These are phyloP conservation scores for Talaromyces piceae DNA, from an alignment of 2,329 filamentous ascomycete genomes.

Conservation along the genomic window DNA sequence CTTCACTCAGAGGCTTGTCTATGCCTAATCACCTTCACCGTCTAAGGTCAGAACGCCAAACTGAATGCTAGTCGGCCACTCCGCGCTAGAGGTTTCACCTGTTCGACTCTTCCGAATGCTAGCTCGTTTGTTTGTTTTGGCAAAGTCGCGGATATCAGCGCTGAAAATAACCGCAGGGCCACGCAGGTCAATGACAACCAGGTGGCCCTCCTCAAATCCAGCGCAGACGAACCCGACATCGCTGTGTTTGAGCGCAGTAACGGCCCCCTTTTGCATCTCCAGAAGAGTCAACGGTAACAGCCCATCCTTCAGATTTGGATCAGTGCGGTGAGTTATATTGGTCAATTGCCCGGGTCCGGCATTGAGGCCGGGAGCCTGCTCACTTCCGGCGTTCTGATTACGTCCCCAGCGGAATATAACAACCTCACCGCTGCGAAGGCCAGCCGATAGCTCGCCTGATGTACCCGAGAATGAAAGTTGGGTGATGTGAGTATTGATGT, in stretches of 20 bases:
- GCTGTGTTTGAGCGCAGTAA: conserved; percentile 75
- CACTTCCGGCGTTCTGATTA: conserved; percentile 65
- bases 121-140: conserved; percentile 62
- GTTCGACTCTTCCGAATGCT: conserved; percentile 57
- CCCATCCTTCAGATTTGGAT: conserved; percentile 68
- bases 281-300: conserved; percentile 73
- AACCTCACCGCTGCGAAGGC: conserved; percentile 74
- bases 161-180: conserved; percentile 79
- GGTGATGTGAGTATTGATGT: conserved; percentile 67
- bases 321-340: conserved; percentile 64
- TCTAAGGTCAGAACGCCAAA: conserved; percentile 93
- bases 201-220: conserved; percentile 72
- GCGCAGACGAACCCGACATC: conserved; percentile 87
- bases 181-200: conserved; percentile 79
- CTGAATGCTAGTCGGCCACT: conserved; percentile 76
- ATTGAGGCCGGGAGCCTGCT: conserved; percentile 46
- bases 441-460: conserved; percentile 78
- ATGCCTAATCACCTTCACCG: conserved; percentile 55
- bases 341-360: conserved; percentile 63
- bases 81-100: conserved; percentile 44
- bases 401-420: conserved; percentile 81
- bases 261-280: conserved; percentile 72
- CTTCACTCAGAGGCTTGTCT: not conserved
- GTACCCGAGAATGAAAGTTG: conserved; percentile 71
- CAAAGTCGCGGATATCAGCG: conserved; percentile 63